These are phyloP conservation scores for Diaporthe velutina DNA, from an alignment of 2,329 filamentous ascomycete genomes.

Conservation along the genomic window DNA sequence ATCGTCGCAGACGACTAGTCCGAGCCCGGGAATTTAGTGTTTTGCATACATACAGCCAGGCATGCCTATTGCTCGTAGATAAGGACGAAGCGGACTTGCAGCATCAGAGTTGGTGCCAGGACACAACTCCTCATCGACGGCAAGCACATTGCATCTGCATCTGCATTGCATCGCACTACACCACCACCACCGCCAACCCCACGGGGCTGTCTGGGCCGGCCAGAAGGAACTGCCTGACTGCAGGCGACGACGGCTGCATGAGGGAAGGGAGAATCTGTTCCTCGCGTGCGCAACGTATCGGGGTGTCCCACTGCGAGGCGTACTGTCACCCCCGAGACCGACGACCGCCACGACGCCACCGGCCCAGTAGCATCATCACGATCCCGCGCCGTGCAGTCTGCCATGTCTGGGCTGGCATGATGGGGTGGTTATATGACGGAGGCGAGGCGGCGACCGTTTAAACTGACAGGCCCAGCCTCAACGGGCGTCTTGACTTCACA, in stretches of 20 bases:
- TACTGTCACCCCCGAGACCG: slow-evolving; percentile 24
- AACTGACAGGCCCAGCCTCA: not conserved
- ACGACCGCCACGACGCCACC: slow-evolving; percentile 15
- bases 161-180: slow-evolving; percentile 14
- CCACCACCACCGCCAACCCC: not conserved
- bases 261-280: not conserved
- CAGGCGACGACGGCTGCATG: slow-evolving; percentile 1
- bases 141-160: slow-evolving; percentile 10
- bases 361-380: not conserved
- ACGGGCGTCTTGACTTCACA: not conserved
- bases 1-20: not conserved
- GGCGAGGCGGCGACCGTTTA: not conserved
- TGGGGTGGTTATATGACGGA: not conserved
- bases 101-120: not conserved
- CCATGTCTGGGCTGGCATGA: slow-evolving; percentile 1
- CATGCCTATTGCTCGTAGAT: slow-evolving; percentile 15
- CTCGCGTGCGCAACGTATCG: slow-evolving; percentile 3
- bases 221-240: slow-evolving; percentile 1
- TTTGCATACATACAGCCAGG: slow-evolving; percentile 10
- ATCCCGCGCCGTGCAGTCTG: not conserved
- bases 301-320: slow-evolving; percentile 8
- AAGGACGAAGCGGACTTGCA: not conserved
- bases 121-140: not conserved
- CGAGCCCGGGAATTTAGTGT: slow-evolving; percentile 18
- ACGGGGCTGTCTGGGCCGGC: not conserved